Evolutionary conservation across 345 rosid species (phyloP), one percentile per base, ranked within the genome.

Genomic region (Zanthoxylum bungeanum): DNA sequence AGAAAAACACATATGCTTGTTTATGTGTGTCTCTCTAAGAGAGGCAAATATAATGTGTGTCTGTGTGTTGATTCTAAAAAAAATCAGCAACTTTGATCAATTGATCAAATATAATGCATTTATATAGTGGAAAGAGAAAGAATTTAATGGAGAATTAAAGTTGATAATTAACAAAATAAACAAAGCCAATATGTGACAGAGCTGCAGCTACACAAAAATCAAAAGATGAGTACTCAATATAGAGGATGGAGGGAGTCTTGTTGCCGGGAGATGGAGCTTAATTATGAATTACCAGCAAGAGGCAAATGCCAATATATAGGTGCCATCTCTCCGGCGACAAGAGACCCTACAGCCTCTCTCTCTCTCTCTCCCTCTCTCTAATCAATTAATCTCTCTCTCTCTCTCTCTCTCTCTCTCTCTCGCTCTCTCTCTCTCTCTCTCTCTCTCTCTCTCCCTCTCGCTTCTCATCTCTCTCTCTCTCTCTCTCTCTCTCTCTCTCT

Each of bases 251-350:
- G 58, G 58, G 58, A 52, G 58, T 24, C 7, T 4, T 52, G 58
- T 24, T 4, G 12, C 17, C 11, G 31, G 58, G 30, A 52, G 58
- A 52, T 52, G 58, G 58, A 22, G 2, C 57, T 9, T 52, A 52
- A 3, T 21, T 14, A 44, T 14, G 49, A 44, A 44, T 44, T 44
- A n/a, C n/a, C n/a, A n/a, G n/a, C n/a, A 44, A 44, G 49, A 44
- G n/a, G 60, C 24, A 30, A 30, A 11, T 27, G 4, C n/a, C 2
- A 2, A 2, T 33, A 55, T 24, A 9, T 36, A 60, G 64, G 46
- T 60, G 25, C 64, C 17, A 69, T 75, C 78, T 69, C 78, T 75
- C 73, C 58, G 55, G 60, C 70, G 16, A 60, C 46, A 60, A 22
- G 64, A 60, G 24, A 9, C 44, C 46, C 47, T 60, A 1, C 0